These are phyloP conservation scores for Colletotrichum aenigma DNA, from an alignment of 2,329 filamentous ascomycete genomes.

Conservation along the genomic window DNA sequence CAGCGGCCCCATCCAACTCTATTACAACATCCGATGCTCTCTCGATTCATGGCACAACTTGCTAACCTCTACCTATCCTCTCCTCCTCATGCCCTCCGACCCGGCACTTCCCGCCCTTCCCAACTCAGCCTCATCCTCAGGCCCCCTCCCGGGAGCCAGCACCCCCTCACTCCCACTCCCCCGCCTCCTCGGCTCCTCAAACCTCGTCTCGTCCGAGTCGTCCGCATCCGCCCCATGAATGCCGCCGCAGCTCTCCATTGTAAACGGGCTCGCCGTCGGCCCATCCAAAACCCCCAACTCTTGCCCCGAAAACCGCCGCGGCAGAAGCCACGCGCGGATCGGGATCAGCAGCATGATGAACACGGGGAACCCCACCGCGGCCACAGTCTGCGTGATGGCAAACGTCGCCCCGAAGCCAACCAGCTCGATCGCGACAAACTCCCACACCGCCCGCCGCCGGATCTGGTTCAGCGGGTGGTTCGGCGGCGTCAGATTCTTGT, in stretches of 20 bases:
- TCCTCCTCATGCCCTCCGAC: background rate
- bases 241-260: slow-evolving; percentile 77
- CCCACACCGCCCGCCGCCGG: slow-evolving; percentile 72
- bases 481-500: slow-evolving; percentile 63
- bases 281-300: slow-evolving; percentile 70
- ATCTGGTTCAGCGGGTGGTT: slow-evolving; percentile 66
- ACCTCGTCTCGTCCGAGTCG: slow-evolving; percentile 9
- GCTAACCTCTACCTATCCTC: background rate
- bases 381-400: slow-evolving; percentile 82
- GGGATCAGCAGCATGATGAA: slow-evolving; percentile 75
- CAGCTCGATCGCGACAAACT: slow-evolving; percentile 72
- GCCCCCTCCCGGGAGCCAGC: slow-evolving; percentile 34
- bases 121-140: slow-evolving; percentile 38
- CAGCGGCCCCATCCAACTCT: accelerated
- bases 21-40: background rate
- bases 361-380: slow-evolving; percentile 80
- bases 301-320: slow-evolving; percentile 60
- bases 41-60: accelerated
- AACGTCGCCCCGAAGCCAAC: slow-evolving; percentile 78
- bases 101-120: slow-evolving; percentile 16
- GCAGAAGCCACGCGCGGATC: slow-evolving; percentile 66
- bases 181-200: slow-evolving; percentile 16
- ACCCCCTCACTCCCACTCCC: slow-evolving; percentile 25
- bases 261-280: slow-evolving; percentile 77
- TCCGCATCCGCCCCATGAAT: slow-evolving; percentile 50